Percentiles rank a stretch among this genome's conserved stretches.
These are phyloP conservation scores for Trametes gibbosa DNA, from an alignment of 768 basidiomycete species.

Conservation along the genomic window DNA sequence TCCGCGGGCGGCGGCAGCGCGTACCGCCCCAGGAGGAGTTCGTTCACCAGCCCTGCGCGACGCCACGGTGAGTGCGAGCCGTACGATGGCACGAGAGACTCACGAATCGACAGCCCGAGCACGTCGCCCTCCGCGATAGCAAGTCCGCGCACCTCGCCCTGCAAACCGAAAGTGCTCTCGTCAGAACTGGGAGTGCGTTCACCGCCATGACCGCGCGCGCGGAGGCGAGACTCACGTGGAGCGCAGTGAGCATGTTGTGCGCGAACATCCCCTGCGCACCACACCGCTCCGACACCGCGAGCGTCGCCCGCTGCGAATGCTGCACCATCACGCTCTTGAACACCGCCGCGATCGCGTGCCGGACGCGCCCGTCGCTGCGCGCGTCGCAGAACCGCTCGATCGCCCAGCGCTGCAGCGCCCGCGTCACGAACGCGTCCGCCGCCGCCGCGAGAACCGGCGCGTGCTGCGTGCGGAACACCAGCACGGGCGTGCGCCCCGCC, in stretches of 20 bases:
- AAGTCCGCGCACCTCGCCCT: constrained; percentile 39
- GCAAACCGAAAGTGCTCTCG: neutral
- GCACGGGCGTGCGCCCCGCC: constrained; percentile 27
- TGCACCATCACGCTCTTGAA: constrained; percentile 32
- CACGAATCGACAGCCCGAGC: constrained; percentile 40
- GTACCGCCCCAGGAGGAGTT: constrained; percentile 56
- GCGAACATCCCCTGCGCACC: constrained; percentile 44
- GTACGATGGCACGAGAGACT: neutral
- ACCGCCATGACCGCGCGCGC: neutral
- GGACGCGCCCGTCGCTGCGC: constrained; percentile 20
- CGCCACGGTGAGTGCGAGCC: neutral
- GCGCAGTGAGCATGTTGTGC: constrained; percentile 33
- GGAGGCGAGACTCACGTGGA: constrained; percentile 29
- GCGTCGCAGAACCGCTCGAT: constrained; percentile 29
- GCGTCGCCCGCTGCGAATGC: constrained; percentile 18
- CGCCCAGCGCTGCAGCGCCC: constrained; percentile 30
- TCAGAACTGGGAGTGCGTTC: too few relatives aligned
- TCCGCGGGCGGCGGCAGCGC: constrained; percentile 42
- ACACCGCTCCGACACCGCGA: constrained; percentile 35
- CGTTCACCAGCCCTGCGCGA: constrained; percentile 49
- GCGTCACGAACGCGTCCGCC: constrained; percentile 35
- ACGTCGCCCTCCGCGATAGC: constrained; percentile 47
- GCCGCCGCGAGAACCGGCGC: constrained; percentile 36
- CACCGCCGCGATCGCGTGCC: constrained; percentile 32
- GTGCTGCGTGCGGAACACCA: constrained; percentile 42